phyloP scores from a whole-genome alignment of 768 basidiomycete species.

The Austroboletus festivus region DNA sequence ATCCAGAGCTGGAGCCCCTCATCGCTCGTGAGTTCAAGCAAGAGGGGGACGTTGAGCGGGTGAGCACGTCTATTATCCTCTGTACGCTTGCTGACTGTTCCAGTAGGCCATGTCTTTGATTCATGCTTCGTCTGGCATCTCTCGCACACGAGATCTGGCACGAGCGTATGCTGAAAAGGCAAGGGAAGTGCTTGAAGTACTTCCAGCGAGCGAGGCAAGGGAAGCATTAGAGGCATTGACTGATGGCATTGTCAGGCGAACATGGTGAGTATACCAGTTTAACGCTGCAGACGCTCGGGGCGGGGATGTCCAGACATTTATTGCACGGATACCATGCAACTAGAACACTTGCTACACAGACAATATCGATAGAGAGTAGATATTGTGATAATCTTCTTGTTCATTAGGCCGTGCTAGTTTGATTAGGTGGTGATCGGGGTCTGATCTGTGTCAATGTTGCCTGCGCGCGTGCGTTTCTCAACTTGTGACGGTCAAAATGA shows the following conservation, averaged over 20 bases:
- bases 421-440: slow-evolving; percentile 22
- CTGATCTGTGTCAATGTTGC: background rate
- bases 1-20: slow-evolving; percentile 70
- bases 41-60: slow-evolving; percentile 78
- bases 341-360: background rate
- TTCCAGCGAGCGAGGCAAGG: slow-evolving; percentile 83
- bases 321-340: slow-evolving; percentile 2
- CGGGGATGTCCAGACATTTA: background rate
- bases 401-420: background rate
- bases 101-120: slow-evolving; percentile 58
- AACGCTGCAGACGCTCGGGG: too few species aligned
- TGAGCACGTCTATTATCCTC: slow-evolving; percentile 33
- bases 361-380: too few species aligned
- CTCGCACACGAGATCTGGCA: slow-evolving; percentile 78
- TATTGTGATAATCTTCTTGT: too few species aligned
- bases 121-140: slow-evolving; percentile 65
- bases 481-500: slow-evolving; percentile 41
- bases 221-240: slow-evolving; percentile 71
- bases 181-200: slow-evolving; percentile 55
- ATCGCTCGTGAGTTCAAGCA: slow-evolving; percentile 75
- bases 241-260: slow-evolving; percentile 62
- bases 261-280: slow-evolving; percentile 38
- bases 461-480: slow-evolving; percentile 5
- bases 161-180: slow-evolving; percentile 73
- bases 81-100: background rate